Evolutionary conservation across 1,284 basidiomycete genomes (phyloP).

Genomic region (Ganoderma boninense): DNA sequence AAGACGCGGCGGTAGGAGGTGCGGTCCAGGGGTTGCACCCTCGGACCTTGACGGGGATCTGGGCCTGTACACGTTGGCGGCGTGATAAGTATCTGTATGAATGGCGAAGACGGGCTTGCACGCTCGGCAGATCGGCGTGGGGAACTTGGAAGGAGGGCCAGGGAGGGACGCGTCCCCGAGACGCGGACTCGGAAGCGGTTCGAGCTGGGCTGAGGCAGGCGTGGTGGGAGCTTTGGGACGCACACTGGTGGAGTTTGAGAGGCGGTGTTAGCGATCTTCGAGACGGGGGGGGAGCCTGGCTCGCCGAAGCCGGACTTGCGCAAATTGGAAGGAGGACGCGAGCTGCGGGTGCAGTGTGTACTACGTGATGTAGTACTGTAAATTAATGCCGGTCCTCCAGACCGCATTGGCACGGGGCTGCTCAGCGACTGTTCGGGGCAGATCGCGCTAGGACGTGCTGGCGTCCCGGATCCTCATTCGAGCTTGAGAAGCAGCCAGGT

Average conservation of each 20-base stretch:
- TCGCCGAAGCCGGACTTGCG: background rate
- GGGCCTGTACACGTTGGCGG: conserved; percentile 3
- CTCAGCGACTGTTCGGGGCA: background rate
- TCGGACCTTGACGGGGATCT: background rate
- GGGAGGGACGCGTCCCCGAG: background rate
- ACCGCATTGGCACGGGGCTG: background rate
- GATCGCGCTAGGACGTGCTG: conserved; percentile 8
- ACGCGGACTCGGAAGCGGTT: background rate
- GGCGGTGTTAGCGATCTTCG: background rate
- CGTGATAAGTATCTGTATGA: conserved; percentile 8
- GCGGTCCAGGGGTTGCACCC: background rate
- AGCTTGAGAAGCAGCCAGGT: background rate
- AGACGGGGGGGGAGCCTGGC: background rate
- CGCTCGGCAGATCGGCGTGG: background rate
- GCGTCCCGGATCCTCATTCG: background rate
- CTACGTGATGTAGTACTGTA: too few species aligned
- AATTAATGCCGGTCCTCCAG: background rate
- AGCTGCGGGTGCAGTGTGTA: background rate
- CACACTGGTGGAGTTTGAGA: background rate
- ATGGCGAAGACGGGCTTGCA: conserved; percentile 1
- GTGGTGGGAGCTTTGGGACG: background rate
- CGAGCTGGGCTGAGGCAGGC: too few species aligned
- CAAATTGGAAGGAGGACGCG: background rate
- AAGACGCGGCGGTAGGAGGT: background rate
- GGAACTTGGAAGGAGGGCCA: background rate